A percentile compares a stretch with the other conserved stretches of the same genome.
Conservation (phyloP, 768 basidiomycete species). For the Myochromella boudieri region DNA sequence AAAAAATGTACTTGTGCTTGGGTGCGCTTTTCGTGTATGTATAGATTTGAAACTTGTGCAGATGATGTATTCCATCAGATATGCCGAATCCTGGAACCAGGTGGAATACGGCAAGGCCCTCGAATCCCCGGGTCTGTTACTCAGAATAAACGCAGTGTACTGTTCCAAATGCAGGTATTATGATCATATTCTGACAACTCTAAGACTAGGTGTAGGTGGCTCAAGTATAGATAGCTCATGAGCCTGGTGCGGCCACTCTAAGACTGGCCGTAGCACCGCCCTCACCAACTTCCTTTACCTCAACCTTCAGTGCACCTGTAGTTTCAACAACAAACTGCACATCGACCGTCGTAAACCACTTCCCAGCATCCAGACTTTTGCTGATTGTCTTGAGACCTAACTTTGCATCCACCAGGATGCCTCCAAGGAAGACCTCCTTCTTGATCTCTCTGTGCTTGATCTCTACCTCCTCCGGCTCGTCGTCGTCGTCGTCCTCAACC, state of each 20-base stretch:
- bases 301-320: constrained; percentile 37
- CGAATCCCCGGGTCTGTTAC: too few relatives aligned
- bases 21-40: too few relatives aligned
- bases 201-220: not conserved
- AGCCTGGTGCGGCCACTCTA: constrained; percentile 7
- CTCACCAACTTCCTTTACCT: constrained; percentile 36
- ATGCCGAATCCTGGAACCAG: too few relatives aligned
- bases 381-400: constrained; percentile 40
- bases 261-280: constrained; percentile 13
- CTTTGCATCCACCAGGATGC: constrained; percentile 39
- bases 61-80: too few relatives aligned
- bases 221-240: constrained; percentile 1
- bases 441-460: constrained; percentile 59
- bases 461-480: constrained; percentile 61
- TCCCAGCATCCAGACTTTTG: constrained; percentile 39
- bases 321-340: constrained; percentile 37
- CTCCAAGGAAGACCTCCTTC: constrained; percentile 54
- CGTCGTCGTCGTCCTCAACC: constrained; percentile 56
- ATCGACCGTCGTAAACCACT: constrained; percentile 52
- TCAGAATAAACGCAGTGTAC: not conserved
- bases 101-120: too few relatives aligned
- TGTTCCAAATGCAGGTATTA: not conserved
- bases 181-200: not conserved
- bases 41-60: too few relatives aligned
- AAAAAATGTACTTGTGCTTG: too few relatives aligned